phyloP scores from a whole-genome alignment of 306 rosid species.

The Castanopsis chinensis region DNA sequence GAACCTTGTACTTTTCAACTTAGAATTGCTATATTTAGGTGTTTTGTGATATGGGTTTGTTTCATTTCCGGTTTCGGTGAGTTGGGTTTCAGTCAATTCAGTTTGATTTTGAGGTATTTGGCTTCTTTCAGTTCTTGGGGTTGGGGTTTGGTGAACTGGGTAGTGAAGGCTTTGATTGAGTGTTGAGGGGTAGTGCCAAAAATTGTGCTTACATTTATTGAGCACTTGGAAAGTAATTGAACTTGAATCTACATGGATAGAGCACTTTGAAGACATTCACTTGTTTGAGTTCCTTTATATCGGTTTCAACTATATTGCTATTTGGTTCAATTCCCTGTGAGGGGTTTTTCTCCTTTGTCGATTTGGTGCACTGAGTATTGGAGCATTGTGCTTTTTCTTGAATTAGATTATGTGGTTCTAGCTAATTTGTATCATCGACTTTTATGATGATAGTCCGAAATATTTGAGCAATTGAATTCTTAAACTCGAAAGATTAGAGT shows the following conservation, averaged over 20 bases:
- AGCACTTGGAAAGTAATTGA: slow-evolving; percentile 13
- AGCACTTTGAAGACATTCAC: neutral
- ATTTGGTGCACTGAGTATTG: slow-evolving; percentile 36
- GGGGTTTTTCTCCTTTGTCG: slow-evolving; percentile 4
- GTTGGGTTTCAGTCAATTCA: slow-evolving; percentile 6
- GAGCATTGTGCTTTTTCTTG: neutral
- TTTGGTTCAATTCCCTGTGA: slow-evolving; percentile 1
- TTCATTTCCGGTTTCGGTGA: neutral
- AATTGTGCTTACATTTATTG: no score
- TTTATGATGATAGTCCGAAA: neutral
- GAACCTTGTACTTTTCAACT: no score
- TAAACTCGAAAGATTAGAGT: slow-evolving; percentile 3
- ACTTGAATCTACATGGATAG: slow-evolving; percentile 2
- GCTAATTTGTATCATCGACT: neutral
- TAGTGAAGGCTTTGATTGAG: slow-evolving; percentile 25
- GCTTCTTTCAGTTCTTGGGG: slow-evolving; percentile 6
- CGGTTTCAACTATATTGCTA: neutral
- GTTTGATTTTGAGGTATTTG: slow-evolving; percentile 7
- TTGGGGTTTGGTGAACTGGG: slow-evolving; percentile 29
- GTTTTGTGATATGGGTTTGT: slow-evolving; percentile 19
- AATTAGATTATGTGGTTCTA: no score
- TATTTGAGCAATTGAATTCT: slow-evolving; percentile 5
- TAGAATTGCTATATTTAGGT: neutral
- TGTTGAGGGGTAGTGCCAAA: neutral
- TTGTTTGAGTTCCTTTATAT: neutral